Percentiles rank a stretch among this genome's conserved stretches.
Evolutionary conservation across 2,329 filamentous ascomycete species (phyloP).

Genomic region (Triangularia verruculosa): DNA sequence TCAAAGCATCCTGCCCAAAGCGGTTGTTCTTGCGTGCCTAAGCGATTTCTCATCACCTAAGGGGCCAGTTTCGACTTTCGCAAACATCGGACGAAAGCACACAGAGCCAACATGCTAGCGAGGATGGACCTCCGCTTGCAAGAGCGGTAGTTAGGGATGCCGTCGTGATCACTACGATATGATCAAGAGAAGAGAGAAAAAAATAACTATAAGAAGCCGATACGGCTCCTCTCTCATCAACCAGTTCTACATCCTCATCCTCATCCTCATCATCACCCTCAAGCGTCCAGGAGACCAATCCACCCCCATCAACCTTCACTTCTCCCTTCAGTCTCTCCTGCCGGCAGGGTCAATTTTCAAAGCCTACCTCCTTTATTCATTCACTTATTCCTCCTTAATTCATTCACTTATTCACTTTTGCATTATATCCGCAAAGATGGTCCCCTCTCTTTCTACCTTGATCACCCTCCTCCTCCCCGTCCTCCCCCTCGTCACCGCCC

Average conservation of each 20-base stretch:
- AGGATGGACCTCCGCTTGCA: not conserved
- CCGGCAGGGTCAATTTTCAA: not conserved
- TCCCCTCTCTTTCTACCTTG: conserved; percentile 29
- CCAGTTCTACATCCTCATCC: not conserved
- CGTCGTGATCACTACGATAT: not conserved
- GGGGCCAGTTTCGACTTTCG: conserved; percentile 6
- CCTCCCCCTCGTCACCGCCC: conserved; percentile 56
- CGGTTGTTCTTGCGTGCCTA: not conserved
- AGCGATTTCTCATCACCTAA: conserved; percentile 5
- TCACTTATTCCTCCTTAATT: not conserved
- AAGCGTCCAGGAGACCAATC: conserved; percentile 10
- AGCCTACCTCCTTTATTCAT: not conserved
- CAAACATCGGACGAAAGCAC: conserved; percentile 1
- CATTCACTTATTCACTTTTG: conserved; percentile 2
- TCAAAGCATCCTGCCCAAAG: not conserved
- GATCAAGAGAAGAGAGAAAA: not conserved
- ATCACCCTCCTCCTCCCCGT: conserved; percentile 49
- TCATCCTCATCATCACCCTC: conserved; percentile 8
- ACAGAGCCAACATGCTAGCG: not conserved
- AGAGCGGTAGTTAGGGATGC: not conserved
- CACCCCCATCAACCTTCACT: not conserved
- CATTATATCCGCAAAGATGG: not conserved
- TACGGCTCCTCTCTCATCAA: not conserved
- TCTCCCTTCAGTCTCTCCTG: not conserved
- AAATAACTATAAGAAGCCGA: not conserved